Evolutionary conservation across 202 grass and related monocot genomes (phyloP), one percentile per base, ranked within the genome.

Genomic region (Hordeum pubiflorum): DNA sequence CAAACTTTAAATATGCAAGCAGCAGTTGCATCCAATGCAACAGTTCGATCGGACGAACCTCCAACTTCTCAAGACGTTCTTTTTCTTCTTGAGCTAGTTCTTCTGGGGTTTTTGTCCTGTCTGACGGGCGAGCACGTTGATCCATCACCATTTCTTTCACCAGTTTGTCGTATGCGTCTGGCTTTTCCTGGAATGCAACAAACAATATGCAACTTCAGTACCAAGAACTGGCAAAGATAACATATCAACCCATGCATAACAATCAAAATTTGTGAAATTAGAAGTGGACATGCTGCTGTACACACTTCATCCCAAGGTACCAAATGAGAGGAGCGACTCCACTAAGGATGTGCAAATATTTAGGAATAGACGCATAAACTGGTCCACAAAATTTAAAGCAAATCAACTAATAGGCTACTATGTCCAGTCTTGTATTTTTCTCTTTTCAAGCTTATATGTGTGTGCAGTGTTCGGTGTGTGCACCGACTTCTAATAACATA

Each of bases 71-170:
- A 72, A 97, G 95, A 23, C 65, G 81, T 69, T 94, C 92, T 81
- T 91, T 94, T 87, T 97, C 95, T 79, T 97, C 92, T 72, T 92
- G 83, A 12, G 90, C 90, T 82, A 98, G 88, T 89, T 95, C 92
- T 89, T 95, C 92, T 68, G 95, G 90, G 14, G 95, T 98, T 86
- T 94, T 98, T 80, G 84, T 93, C 79, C 88, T 83, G 78, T 95
- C 92, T 60, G 92, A 98, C 20, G 95, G 88, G 3, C 89, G 86
- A 82, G 92, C 95, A 64, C 92, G 89, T 73, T 78, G 85, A 59
- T 98, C 95, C 85, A 93, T 89, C 22, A 90, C 90, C 84, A 95
- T 92, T 65, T 94, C 91, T 88, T 91, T 98, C 34, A 98, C 92
- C 72, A 98, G 77, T 91, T 98, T 94, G 66, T 93, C 95, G 72